Evolutionary conservation across 345 rosid species (phyloP), one percentile per base, ranked within the genome.

Genomic region (Anacardium occidentale): DNA sequence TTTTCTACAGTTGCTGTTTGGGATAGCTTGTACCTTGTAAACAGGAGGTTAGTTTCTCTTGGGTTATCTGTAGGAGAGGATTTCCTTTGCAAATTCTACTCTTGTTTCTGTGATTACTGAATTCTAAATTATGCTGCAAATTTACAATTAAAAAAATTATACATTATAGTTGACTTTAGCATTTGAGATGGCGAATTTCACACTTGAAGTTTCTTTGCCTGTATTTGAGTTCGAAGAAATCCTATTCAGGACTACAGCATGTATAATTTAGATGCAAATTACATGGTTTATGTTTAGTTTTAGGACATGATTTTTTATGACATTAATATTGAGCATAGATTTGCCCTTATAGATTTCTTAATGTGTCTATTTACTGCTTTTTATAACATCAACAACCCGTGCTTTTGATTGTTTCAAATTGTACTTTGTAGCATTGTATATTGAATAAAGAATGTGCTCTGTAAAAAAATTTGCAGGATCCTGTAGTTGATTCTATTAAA

Each of bases 401-500:
- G 14, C 42, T 8, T n/a, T 62, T 32, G 53, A 17, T 54, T 72
- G 68, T 24, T 42, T 25, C 52, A 51, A 51, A 22, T 22, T 37
- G 11, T 58, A 4, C 7, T 13, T 59, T 44, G 40, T 34, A 13
- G 20, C 32, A 22, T 57, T 29, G 13, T 25, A 13, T 15, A 11
- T 68, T 63, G 37, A 37, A 50, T 10, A 10, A 68, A 15, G 55
- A 62, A 61, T 20, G 5, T 34, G 25, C 62, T 68, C 42, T 37
- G 20, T 68, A 15, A 68, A 50, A n/a, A 51, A 75, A 34, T 70
- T 48, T 82, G 78, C 89, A 91, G 94, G 97, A 89, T 74, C 84
- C 94, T 64, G 78, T 91, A 12, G 76, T 91, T 75, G 85, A 83
- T 81, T 80, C 85, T 17, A 79, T 91, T 62, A 87, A 84, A 80